Evolutionary conservation across 805 yeast genomes (phyloP).

Genomic region (Metschnikowia santaceciliae): DNA sequence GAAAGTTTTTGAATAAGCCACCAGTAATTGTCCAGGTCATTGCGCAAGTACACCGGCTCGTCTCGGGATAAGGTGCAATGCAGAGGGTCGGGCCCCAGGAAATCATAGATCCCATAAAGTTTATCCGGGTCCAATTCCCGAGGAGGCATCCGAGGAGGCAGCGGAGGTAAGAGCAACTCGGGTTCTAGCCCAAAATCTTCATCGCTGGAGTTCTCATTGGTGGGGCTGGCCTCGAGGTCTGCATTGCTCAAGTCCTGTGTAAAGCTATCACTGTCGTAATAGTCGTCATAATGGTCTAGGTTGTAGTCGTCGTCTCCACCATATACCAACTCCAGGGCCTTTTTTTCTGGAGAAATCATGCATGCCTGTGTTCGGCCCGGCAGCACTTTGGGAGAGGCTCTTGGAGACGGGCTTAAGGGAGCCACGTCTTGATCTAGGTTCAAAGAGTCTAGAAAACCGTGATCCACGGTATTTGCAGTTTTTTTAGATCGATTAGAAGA

Average conservation of each 20-base stretch:
- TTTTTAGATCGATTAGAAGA: not conserved
- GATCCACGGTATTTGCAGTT: not conserved
- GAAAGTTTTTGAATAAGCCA: conserved; percentile 69
- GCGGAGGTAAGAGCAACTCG: conserved; percentile 45
- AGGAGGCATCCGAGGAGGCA: conserved; percentile 79
- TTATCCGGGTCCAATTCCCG: conserved; percentile 77
- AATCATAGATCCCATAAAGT: conserved; percentile 82
- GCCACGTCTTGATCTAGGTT: not conserved
- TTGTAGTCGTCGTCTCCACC: conserved; percentile 8
- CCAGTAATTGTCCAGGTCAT: conserved; percentile 94
- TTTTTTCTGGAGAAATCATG: not conserved
- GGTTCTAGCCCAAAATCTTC: conserved; percentile 34
- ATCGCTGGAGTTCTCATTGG: conserved; percentile 14
- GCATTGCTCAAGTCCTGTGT: conserved; percentile 16
- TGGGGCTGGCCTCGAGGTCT: conserved; percentile 19
- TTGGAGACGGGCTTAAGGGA: not conserved
- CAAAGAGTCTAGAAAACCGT: not conserved
- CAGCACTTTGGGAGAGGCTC: not conserved
- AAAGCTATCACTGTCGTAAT: conserved; percentile 6
- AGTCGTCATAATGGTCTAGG: conserved; percentile 9
- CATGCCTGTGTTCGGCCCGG: not conserved
- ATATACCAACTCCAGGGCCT: not conserved
- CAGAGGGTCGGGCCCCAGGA: conserved; percentile 88
- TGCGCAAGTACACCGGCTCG: conserved; percentile 75
- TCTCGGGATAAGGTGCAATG: conserved; percentile 79